phyloP scores from a whole-genome alignment of 345 rosid species.

The Brassica nigra region DNA sequence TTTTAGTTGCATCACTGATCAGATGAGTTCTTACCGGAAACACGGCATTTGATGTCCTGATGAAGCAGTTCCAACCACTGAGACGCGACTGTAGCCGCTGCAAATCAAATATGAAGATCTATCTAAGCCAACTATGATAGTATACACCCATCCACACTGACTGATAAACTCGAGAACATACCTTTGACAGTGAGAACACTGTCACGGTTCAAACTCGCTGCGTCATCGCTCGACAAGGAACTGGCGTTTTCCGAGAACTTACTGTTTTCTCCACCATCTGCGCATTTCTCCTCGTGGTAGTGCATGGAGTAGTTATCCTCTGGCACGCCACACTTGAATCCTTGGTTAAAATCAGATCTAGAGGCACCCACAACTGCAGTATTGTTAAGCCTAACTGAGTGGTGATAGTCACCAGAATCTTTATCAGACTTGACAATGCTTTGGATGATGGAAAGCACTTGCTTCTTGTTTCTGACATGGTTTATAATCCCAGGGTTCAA shows the following conservation, averaged over 20 bases:
- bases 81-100: slow-evolving; percentile 92
- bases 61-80: slow-evolving; percentile 93
- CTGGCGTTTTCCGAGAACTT: slow-evolving; percentile 30
- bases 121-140: slow-evolving; percentile 4
- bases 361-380: slow-evolving; percentile 22
- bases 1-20: background rate
- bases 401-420: slow-evolving; percentile 20
- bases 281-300: slow-evolving; percentile 11
- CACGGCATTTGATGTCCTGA: slow-evolving; percentile 87
- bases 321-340: slow-evolving; percentile 25
- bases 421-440: slow-evolving; percentile 64
- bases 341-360: slow-evolving; percentile 25
- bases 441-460: slow-evolving; percentile 92
- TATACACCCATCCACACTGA: background rate
- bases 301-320: slow-evolving; percentile 17
- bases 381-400: background rate
- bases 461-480: slow-evolving; percentile 89
- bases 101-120: slow-evolving; percentile 32
- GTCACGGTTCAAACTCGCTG: slow-evolving; percentile 30
- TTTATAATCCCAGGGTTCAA: slow-evolving; percentile 91
- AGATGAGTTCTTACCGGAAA: slow-evolving; percentile 55
- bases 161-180: slow-evolving; percentile 13
- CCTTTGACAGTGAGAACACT: slow-evolving; percentile 43
- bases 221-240: slow-evolving; percentile 21
- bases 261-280: slow-evolving; percentile 30